phyloP scores from a whole-genome alignment of 1,284 basidiomycete genomes.

The Malassezia caprae region DNA sequence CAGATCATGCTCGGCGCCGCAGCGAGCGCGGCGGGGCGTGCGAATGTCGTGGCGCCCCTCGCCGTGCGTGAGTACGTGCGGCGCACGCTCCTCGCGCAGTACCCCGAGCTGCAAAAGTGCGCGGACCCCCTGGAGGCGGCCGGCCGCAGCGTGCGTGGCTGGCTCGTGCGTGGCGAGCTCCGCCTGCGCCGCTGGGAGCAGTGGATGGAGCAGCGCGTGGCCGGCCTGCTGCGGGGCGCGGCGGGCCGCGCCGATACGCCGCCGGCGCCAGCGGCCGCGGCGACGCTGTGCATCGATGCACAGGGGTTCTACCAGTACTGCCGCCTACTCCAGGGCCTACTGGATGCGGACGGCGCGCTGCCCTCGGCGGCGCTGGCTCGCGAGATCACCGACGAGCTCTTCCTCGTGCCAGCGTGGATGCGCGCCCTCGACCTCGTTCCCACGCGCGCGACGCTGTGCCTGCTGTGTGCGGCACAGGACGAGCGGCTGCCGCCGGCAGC shows the following conservation, averaged over 20 bases:
- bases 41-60: background rate
- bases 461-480: slow-evolving; percentile 11
- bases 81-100: slow-evolving; percentile 6
- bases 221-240: background rate
- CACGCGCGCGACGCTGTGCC: slow-evolving; percentile 11
- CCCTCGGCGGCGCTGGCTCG: background rate
- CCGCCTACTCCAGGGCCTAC: slow-evolving; percentile 1
- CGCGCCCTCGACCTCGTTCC: slow-evolving; percentile 14
- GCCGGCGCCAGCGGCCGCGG: background rate
- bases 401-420: slow-evolving; percentile 14
- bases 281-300: slow-evolving; percentile 10
- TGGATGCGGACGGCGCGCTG: background rate
- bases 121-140: slow-evolving; percentile 4
- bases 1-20: slow-evolving; percentile 13
- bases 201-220: slow-evolving; percentile 12
- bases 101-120: slow-evolving; percentile 7
- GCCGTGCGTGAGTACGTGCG: slow-evolving; percentile 8
- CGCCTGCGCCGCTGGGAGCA: slow-evolving; percentile 14
- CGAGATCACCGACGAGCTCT: slow-evolving; percentile 11
- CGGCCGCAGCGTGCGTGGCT: background rate
- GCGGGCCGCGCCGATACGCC: background rate
- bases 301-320: slow-evolving; percentile 13
- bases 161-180: slow-evolving; percentile 17
- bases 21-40: background rate
- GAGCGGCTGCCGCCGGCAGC: slow-evolving; percentile 14